Percentiles rank a stretch among this genome's conserved stretches.
phyloP scores from a whole-genome alignment of 2,329 filamentous ascomycete species.

The Paecilomyces niveus region DNA sequence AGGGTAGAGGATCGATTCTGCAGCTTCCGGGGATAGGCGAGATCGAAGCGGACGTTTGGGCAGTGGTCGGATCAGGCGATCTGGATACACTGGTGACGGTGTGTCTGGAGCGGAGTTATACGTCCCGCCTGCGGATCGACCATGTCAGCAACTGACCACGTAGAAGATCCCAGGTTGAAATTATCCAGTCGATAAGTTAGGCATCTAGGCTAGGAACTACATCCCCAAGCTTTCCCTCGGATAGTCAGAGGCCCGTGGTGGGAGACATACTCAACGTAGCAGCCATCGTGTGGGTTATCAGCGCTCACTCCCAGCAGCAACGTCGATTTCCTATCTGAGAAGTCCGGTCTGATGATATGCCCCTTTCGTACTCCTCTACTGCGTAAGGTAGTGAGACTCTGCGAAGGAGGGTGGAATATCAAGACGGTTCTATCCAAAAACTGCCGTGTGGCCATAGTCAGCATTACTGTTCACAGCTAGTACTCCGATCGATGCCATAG shows the following conservation, averaged over 20 bases:
- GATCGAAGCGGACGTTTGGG: conserved; percentile 85
- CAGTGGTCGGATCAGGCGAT: conserved; percentile 86
- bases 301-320: conserved; percentile 21
- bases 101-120: conserved; percentile 57
- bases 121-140: conserved; percentile 37
- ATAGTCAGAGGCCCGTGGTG: conserved; percentile 10
- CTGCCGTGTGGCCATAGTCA: neutral
- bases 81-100: conserved; percentile 72
- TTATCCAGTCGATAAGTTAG: conserved; percentile 7
- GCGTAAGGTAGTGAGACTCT: neutral
- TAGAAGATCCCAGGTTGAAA: conserved; percentile 12
- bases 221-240: conserved; percentile 8
- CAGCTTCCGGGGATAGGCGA: conserved; percentile 76
- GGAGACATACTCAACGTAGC: conserved; percentile 38
- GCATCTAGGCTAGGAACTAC: neutral
- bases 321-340: conserved; percentile 11
- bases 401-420: neutral
- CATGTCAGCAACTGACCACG: conserved; percentile 31
- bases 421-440: neutral
- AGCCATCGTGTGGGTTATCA: conserved; percentile 31
- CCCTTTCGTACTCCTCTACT: conserved; percentile 10
- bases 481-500: neutral
- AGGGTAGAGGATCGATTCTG: conserved; percentile 74
- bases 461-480: neutral
- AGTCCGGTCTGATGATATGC: neutral